Percentiles rank a stretch among this genome's conserved stretches.
phyloP scores from a whole-genome alignment of 163 green algal genomes.

The Volvox carteri region DNA sequence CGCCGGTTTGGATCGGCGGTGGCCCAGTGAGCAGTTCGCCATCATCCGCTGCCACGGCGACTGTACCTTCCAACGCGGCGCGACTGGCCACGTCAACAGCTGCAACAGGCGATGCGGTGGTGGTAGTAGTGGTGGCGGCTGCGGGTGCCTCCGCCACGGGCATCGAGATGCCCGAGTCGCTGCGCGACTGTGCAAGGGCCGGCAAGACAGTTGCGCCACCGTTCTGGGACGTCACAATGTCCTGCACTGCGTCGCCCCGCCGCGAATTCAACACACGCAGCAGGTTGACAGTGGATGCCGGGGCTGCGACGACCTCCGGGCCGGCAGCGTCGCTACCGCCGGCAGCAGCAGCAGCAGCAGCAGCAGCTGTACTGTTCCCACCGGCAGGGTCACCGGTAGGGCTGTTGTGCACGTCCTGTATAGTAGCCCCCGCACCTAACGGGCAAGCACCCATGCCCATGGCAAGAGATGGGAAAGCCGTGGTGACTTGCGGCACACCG shows the following conservation, averaged over 20 bases:
- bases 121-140: background rate
- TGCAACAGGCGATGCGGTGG: too few species aligned
- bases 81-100: background rate
- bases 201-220: background rate
- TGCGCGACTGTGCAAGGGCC: background rate
- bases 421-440: background rate
- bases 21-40: background rate
- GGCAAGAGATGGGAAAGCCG: background rate
- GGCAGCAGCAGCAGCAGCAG: background rate
- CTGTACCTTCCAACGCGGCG: too few species aligned
- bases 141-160: conserved; percentile 1
- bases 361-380: background rate
- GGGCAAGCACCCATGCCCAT: background rate
- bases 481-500: background rate
- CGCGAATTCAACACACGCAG: conserved; percentile 44
- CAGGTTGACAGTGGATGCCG: background rate
- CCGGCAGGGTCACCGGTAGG: too few species aligned
- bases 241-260: conserved; percentile 55
- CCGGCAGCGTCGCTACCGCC: background rate
- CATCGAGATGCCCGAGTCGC: conserved; percentile 40
- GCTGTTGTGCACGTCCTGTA: background rate
- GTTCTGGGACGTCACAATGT: conserved; percentile 27
- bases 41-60: background rate
- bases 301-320: background rate
- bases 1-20: background rate